Percentiles rank a stretch among this genome's conserved stretches.
These are phyloP conservation scores for Ballota nigra DNA, from an alignment of 257 asterid species.

Conservation along the genomic window DNA sequence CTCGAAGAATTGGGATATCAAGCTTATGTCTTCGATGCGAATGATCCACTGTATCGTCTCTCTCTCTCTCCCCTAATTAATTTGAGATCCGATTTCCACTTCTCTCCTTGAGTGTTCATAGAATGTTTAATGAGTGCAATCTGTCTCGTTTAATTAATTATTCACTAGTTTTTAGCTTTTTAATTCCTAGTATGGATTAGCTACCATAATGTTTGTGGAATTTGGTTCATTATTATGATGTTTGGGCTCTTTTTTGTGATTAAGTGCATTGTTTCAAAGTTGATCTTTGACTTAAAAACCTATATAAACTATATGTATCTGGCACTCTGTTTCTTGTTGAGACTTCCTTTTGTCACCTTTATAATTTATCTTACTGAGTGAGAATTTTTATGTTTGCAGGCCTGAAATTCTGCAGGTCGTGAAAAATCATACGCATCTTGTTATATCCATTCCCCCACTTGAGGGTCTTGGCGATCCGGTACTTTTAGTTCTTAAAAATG, in stretches of 20 bases:
- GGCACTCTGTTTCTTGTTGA: neutral
- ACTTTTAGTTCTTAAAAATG: constrained; percentile 18
- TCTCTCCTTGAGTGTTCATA: neutral
- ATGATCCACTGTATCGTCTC: constrained; percentile 52
- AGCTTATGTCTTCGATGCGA: constrained; percentile 61
- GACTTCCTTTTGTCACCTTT: neutral
- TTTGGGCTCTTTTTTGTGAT: neutral
- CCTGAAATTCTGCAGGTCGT: constrained; percentile 62
- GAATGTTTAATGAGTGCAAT: neutral
- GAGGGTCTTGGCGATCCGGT: constrained; percentile 77
- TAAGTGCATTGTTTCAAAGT: neutral
- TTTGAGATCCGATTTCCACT: constrained; percentile 4
- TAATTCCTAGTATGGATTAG: no score
- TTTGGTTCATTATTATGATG: neutral
- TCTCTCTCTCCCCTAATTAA: neutral
- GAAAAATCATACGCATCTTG: constrained; percentile 65
- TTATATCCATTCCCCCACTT: constrained; percentile 71
- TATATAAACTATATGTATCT: neutral
- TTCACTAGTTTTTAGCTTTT: no score
- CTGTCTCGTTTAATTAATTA: neutral
- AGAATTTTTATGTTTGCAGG: constrained; percentile 35
- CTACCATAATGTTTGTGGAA: neutral
- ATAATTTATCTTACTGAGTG: neutral
- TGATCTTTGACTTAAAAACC: neutral
- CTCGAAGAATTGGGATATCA: constrained; percentile 65